Conservation (phyloP, 257 asterid species). For the Solanum etuberosum region DNA sequence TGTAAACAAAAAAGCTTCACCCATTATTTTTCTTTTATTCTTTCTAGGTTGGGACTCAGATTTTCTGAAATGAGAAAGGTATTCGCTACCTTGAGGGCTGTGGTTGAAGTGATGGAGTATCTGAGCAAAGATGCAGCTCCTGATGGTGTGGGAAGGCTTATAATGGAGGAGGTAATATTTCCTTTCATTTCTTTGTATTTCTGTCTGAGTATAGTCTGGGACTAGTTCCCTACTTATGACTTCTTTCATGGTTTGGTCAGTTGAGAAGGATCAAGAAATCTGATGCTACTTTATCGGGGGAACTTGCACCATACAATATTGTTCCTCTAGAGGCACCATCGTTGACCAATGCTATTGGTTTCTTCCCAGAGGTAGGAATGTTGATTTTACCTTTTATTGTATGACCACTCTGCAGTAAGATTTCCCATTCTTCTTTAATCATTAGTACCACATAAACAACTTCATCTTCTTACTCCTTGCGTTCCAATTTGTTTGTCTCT, state of each 20-base stretch:
- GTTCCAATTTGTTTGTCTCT: neutral
- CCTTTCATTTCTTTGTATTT: neutral
- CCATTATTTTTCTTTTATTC: slow-evolving; percentile 5
- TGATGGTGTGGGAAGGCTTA: slow-evolving; percentile 65
- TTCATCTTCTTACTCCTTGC: neutral
- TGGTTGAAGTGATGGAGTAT: slow-evolving; percentile 91
- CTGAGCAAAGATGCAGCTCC: slow-evolving; percentile 74
- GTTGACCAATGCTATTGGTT: slow-evolving; percentile 76
- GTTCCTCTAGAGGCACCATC: slow-evolving; percentile 87
- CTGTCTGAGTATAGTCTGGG: neutral
- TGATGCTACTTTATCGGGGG: slow-evolving; percentile 62
- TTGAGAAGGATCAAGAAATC: slow-evolving; percentile 72
- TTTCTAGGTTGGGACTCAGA: slow-evolving; percentile 45
- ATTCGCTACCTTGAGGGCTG: slow-evolving; percentile 78
- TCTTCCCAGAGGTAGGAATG: slow-evolving; percentile 79
- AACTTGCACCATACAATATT: slow-evolving; percentile 74
- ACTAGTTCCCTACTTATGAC: neutral
- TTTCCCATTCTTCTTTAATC: neutral
- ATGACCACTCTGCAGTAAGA: neutral
- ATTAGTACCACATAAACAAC: neutral
- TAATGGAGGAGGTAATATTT: slow-evolving; percentile 65
- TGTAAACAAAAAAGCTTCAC: neutral
- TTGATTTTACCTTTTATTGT: neutral
- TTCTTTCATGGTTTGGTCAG: slow-evolving; percentile 29
- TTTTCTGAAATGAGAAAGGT: slow-evolving; percentile 67